These are phyloP conservation scores for Annulohypoxylon moriforme DNA, from an alignment of 495 filamentous ascomycete species.

Conservation along the genomic window DNA sequence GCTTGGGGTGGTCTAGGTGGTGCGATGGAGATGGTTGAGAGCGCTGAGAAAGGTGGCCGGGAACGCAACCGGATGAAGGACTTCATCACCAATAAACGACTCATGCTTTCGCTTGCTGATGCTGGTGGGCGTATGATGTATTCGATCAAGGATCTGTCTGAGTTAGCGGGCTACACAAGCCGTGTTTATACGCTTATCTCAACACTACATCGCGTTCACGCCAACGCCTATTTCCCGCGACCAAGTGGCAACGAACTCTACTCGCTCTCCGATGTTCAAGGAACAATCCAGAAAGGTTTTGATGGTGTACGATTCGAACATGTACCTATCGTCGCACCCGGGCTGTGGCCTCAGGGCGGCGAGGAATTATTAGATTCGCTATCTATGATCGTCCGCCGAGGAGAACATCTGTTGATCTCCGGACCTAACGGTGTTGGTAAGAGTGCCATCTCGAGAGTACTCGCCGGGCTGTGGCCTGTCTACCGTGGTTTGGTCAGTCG, in stretches of 20 bases:
- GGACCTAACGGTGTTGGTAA: constrained; percentile 97
- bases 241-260: constrained; percentile 80
- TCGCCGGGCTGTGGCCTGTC: constrained; percentile 95
- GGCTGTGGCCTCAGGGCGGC: constrained; percentile 83
- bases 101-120: constrained; percentile 98
- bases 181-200: constrained; percentile 95
- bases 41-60: constrained; percentile 61
- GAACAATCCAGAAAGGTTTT: constrained; percentile 91
- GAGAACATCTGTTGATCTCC: constrained; percentile 93
- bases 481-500: constrained; percentile 90
- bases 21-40: constrained; percentile 68
- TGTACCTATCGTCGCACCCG: constrained; percentile 91
- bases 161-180: constrained; percentile 93
- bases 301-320: constrained; percentile 94
- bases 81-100: constrained; percentile 99
- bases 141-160: constrained; percentile 96
- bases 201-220: constrained; percentile 92
- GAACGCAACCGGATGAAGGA: constrained; percentile 92
- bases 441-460: constrained; percentile 85
- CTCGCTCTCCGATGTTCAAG: constrained; percentile 89
- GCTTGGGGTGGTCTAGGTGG: constrained; percentile 90
- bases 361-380: constrained; percentile 91
- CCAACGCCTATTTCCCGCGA: constrained; percentile 81
- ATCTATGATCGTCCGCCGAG: constrained; percentile 85
- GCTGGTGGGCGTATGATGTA: constrained; percentile 99